A percentile compares a stretch with the other conserved stretches of the same genome.
These are phyloP conservation scores for Talaromyces liani DNA, from an alignment of 495 filamentous ascomycete genomes.

Conservation along the genomic window DNA sequence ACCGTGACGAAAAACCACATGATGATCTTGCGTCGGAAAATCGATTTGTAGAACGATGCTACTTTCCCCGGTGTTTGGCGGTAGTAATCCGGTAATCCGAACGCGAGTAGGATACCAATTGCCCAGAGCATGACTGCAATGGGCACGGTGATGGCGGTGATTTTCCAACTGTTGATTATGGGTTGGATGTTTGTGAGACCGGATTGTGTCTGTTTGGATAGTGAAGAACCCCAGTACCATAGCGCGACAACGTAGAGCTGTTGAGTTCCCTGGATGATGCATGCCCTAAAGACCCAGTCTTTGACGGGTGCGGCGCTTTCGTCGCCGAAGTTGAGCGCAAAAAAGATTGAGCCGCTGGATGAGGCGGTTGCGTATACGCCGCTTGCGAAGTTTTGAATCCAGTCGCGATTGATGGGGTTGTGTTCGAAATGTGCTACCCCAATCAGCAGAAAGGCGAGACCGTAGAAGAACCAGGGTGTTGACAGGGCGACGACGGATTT, in stretches of 20 bases:
- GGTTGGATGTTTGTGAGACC: conserved; percentile 26
- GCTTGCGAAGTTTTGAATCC: conserved; percentile 43
- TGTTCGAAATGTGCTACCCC: conserved; percentile 53
- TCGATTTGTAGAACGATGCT: conserved; percentile 46
- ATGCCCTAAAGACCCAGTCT: conserved; percentile 46
- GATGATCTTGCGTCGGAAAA: conserved; percentile 41
- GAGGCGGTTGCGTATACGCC: conserved; percentile 42
- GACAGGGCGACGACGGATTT: conserved; percentile 56
- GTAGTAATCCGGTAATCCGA: conserved; percentile 43
- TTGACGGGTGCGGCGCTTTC: conserved; percentile 41
- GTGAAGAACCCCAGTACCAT: conserved; percentile 44
- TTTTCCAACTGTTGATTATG: conserved; percentile 39
- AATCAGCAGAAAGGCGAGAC: conserved; percentile 57
- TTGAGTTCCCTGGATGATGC: conserved; percentile 43
- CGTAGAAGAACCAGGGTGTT: conserved; percentile 57
- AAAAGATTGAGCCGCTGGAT: conserved; percentile 43
- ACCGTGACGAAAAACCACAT: conserved; percentile 43
- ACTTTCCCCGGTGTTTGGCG: conserved; percentile 59
- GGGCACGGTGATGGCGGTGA: conserved; percentile 39
- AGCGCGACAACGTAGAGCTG: conserved; percentile 43
- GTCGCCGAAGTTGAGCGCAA: conserved; percentile 45
- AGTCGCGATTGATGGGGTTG: conserved; percentile 33
- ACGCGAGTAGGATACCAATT: conserved; percentile 33
- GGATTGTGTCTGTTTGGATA: conserved; percentile 28
- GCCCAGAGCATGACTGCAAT: conserved; percentile 35